Base-by-base conservation (phyloP, 352 stramenopile species). In the Phytophthora podocarpi region DNA sequence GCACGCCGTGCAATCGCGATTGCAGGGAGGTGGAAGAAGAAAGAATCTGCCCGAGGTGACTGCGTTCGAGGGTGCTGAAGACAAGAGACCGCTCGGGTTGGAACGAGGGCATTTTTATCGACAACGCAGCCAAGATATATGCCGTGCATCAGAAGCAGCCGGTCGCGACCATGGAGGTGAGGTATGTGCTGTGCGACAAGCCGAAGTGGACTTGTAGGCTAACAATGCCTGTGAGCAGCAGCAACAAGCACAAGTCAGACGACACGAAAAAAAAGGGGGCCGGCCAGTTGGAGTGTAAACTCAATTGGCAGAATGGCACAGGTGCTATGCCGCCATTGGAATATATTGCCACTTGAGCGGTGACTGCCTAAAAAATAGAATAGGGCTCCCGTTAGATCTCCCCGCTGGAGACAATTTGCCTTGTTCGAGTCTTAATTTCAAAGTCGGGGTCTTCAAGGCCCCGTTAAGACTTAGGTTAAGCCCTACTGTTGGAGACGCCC, bases 191-290 rank as follows among this genome's bases (percentile, higher is more conserved):
- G n/a, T 16, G 54, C 8, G n/a, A 47, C 26, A 54, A 48, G 34
- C n/a, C 42, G 2, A 54, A 54, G 16, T 61, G 53, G 41, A 47
- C 32, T 1, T 7, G 1, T 8, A 42, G 40, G 24, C 24, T 54
- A 16, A 63, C 45, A 67, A 64, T 34, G 21, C 28, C 42, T 77
- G 64, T 30, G n/a, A n/a, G n/a, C n/a, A n/a, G n/a, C 26, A 64
- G 12, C 48, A 69, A 8, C 5, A 61, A 11, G 20, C 64, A 36
- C 60, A 76, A 50, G 67, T 61, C 43, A 18, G 27, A 16, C 12
- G 15, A n/a, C 64, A 27, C n/a, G n/a, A n/a, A n/a, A n/a, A n/a
- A n/a, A n/a, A n/a, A n/a, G n/a, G n/a, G n/a, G n/a, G n/a, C n/a
- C n/a, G n/a, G n/a, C n/a, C n/a, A n/a, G n/a, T n/a, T n/a, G n/a